These are phyloP conservation scores for Rhododendron simsii DNA, from an alignment of 148 eudicot species.

Conservation along the genomic window DNA sequence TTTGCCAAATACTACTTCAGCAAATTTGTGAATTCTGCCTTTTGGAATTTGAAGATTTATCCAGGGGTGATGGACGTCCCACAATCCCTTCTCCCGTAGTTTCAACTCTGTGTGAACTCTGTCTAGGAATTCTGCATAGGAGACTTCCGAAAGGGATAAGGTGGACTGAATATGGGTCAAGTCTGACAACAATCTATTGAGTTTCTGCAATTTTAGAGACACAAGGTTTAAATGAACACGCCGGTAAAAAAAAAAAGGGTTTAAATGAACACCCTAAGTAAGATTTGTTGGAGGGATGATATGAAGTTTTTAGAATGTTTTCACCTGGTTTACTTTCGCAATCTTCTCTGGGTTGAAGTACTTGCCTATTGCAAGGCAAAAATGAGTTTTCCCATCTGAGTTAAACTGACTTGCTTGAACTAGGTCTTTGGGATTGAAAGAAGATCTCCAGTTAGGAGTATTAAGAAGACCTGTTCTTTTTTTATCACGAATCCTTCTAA, in stretches of 20 bases:
- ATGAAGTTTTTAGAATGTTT: neutral
- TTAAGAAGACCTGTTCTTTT: slow-evolving; percentile 74
- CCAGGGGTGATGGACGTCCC: slow-evolving; percentile 97
- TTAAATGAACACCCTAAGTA: neutral
- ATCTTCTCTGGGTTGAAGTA: slow-evolving; percentile 55
- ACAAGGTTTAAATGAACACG: neutral
- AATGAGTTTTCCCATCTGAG: slow-evolving; percentile 73
- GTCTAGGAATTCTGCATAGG: slow-evolving; percentile 74
- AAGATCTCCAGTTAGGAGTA: slow-evolving; percentile 56
- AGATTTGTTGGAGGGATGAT: neutral
- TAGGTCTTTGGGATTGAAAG: slow-evolving; percentile 75
- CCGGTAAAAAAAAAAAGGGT: too few species aligned
- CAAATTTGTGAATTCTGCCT: slow-evolving; percentile 56
- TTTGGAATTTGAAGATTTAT: slow-evolving; percentile 80
- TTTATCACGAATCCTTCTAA: slow-evolving; percentile 85
- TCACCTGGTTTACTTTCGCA: slow-evolving; percentile 48
- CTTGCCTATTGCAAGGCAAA: slow-evolving; percentile 83
- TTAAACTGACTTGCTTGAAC: slow-evolving; percentile 58
- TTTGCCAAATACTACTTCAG: slow-evolving; percentile 61
- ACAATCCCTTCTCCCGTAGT: slow-evolving; percentile 64
- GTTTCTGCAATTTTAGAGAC: slow-evolving; percentile 46
- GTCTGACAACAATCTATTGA: slow-evolving; percentile 37
- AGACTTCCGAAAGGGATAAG: slow-evolving; percentile 50
- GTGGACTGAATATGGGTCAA: slow-evolving; percentile 53
- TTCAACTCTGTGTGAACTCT: slow-evolving; percentile 80